These are phyloP conservation scores for Suillus hirtellus DNA, from an alignment of 768 basidiomycete genomes.

Conservation along the genomic window DNA sequence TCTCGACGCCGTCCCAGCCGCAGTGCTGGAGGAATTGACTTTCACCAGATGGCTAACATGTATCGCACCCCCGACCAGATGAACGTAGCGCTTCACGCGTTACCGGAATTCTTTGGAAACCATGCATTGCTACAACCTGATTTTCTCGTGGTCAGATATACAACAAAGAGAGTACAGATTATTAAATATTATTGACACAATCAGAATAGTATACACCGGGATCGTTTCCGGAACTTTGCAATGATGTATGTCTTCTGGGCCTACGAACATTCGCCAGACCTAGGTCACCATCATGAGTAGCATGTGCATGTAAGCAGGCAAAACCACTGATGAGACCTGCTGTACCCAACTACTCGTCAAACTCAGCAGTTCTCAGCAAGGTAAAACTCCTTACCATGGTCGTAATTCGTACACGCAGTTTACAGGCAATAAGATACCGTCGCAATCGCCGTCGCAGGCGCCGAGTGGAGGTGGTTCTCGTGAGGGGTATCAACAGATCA, in stretches of 20 bases:
- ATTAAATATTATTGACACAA: background rate
- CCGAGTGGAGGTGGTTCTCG: background rate
- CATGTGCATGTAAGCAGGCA: background rate
- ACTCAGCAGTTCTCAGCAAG: background rate
- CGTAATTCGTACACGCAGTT: background rate
- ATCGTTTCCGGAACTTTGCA: background rate
- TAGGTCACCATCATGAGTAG: background rate
- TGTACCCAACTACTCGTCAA: background rate
- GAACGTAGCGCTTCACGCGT: background rate
- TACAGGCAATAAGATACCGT: background rate
- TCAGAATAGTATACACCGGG: background rate
- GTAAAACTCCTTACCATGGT: background rate
- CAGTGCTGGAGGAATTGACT: background rate
- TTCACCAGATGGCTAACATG: background rate
- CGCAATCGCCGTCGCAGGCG: background rate
- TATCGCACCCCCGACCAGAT: background rate
- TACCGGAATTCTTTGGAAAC: background rate
- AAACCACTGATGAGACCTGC: background rate
- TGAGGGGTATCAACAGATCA: background rate
- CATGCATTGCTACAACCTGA: background rate
- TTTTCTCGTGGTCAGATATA: background rate
- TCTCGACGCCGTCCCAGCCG: background rate
- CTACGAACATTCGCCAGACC: background rate
- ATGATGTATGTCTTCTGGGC: background rate
- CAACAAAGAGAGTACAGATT: background rate